Evolutionary conservation across 176 grass and related monocot species (phyloP), one percentile per base, ranked within the genome.

Genomic region (Luzula sylvatica): DNA sequence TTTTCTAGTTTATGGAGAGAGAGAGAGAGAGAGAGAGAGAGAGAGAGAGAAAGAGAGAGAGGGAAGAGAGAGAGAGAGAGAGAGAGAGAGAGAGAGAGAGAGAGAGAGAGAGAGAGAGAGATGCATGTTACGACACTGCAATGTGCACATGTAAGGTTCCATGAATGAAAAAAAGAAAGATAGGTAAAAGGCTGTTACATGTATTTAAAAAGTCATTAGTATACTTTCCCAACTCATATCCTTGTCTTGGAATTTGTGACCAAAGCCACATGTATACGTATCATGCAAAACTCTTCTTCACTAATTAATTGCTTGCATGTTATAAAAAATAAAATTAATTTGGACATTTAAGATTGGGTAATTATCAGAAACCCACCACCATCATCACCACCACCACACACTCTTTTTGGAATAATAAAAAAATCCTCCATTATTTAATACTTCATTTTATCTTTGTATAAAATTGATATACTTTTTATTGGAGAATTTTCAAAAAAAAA

Each of bases 191-290:
- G 42, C 58, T 62, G 58, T 24, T 62, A 25, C n/a, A 23, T 38
- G 12, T 28, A 12, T 62, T 15, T 11, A 62, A 47, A 62, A 62
- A 29, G 41, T 62, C 42, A 62, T 13, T 47, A 43, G 40, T 46
- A 46, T 16, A 20, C 57, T 26, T 26, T 45, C 19, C 30, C 30
- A 35, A 35, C 30, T 35, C 30, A 35, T 35, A 4, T 7, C 58
- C 58, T 20, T 4, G 38, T 47, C 4, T 62, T 47, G 58, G 58
- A 47, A 62, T 42, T 62, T 62, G 58, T 62, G 58, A 16, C 18
- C n/a, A 2, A 32, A 20, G 58, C 41, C 52, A 46, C 58, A 62
- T 62, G 58, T 39, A 47, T 62, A 17, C 22, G 11, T 32, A 57
- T 57, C 21, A 46, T 19, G 23, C 42, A 44, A 46, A 23, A 7